Evolutionary conservation across 768 basidiomycete species (phyloP).

Genomic region (Lyophyllum semitale): DNA sequence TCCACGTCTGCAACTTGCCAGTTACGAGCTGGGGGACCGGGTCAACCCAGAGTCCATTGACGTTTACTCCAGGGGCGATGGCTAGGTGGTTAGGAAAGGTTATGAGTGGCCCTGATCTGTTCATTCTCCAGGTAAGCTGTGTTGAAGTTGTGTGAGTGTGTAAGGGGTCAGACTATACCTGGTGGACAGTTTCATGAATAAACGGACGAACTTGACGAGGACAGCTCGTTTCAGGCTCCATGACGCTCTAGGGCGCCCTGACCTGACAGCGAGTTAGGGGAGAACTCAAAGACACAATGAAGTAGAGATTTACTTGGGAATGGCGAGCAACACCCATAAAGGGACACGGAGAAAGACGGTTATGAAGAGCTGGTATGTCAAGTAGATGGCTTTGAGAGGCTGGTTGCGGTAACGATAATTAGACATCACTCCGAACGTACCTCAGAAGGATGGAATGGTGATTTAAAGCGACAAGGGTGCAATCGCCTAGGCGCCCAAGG

Average conservation of each 20-base stretch:
- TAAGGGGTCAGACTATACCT: constrained; percentile 25
- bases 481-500: too few relatives aligned
- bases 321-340: constrained; percentile 43
- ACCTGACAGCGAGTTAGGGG: constrained; percentile 23
- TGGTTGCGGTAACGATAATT: constrained; percentile 38
- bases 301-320: constrained; percentile 31
- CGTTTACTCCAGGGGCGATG: constrained; percentile 39
- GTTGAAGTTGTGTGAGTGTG: not conserved
- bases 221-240: constrained; percentile 47
- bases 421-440: constrained; percentile 66
- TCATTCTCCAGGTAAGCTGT: not conserved
- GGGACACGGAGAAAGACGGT: constrained; percentile 48
- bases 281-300: not conserved
- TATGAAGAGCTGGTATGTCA: constrained; percentile 41
- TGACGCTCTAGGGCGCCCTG: constrained; percentile 43
- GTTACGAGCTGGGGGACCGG: constrained; percentile 42
- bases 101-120: constrained; percentile 36
- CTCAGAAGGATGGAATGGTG: constrained; percentile 43
- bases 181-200: constrained; percentile 20
- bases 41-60: constrained; percentile 52
- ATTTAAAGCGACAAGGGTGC: too few relatives aligned
- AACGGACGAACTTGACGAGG: constrained; percentile 34
- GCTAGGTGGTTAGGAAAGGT: constrained; percentile 39
- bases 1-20: constrained; percentile 44
- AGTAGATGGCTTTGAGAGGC: constrained; percentile 51